phyloP scores from a whole-genome alignment of 306 rosid genomes.

The Cucurbita pepo region DNA sequence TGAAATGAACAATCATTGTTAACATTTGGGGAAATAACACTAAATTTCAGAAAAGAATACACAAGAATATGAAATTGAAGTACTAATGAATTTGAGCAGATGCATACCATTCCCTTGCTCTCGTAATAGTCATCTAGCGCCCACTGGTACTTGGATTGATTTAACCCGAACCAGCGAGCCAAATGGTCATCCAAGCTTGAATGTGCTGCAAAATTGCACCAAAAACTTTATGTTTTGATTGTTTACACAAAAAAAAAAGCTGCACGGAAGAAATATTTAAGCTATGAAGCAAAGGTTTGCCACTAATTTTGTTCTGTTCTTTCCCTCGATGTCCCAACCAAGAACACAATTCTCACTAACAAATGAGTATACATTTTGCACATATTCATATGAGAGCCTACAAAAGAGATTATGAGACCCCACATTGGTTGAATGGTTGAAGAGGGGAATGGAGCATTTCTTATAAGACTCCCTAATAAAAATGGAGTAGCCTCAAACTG shows the following conservation, averaged over 20 bases:
- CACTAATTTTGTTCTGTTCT: background rate
- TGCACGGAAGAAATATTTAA: background rate
- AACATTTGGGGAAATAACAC: background rate
- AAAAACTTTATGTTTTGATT: background rate
- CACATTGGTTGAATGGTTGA: too few relatives aligned
- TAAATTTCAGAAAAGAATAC: background rate
- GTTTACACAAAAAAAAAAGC: background rate
- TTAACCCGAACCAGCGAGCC: constrained; percentile 97
- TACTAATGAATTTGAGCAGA: background rate
- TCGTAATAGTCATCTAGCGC: constrained; percentile 91
- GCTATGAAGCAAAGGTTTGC: background rate
- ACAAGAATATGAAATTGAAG: background rate
- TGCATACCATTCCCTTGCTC: constrained; percentile 80
- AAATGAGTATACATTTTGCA: background rate
- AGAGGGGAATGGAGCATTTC: too few relatives aligned
- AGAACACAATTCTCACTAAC: background rate
- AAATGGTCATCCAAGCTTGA: constrained; percentile 90
- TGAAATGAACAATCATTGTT: background rate
- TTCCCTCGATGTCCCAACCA: background rate
- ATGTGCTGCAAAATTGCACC: constrained; percentile 45
- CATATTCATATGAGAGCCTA: background rate
- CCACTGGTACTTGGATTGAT: constrained; percentile 98
- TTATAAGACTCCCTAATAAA: too few relatives aligned
- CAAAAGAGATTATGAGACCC: too few relatives aligned
- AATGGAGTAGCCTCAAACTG: too few relatives aligned